Percentiles rank a stretch among this genome's conserved stretches.
Conservation (phyloP, 768 basidiomycete species). For the Calocybe gangraenosa region DNA sequence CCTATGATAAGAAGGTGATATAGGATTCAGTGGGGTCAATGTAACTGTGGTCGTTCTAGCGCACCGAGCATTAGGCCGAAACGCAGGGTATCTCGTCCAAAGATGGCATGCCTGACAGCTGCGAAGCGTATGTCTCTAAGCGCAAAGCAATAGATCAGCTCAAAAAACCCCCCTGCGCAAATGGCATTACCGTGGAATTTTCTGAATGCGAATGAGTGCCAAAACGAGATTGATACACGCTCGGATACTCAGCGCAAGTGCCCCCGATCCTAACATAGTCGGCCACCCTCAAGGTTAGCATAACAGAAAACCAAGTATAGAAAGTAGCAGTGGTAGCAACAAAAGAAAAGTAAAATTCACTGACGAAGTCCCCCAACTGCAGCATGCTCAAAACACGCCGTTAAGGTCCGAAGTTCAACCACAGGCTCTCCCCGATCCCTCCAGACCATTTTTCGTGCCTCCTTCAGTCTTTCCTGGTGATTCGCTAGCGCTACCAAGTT, state of each 20-base stretch:
- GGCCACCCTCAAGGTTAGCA: too few species aligned
- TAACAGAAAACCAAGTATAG: too few species aligned
- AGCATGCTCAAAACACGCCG: conserved; percentile 70
- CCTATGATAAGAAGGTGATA: conserved; percentile 31
- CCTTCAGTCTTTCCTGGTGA: conserved; percentile 69
- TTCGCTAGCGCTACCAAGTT: conserved; percentile 83
- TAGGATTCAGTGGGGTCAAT: background rate
- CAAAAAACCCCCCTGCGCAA: too few species aligned
- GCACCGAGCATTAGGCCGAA: conserved; percentile 89
- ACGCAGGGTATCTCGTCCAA: conserved; percentile 77
- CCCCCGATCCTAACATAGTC: conserved; percentile 60
- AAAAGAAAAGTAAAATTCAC: conserved; percentile 25
- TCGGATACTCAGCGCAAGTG: conserved; percentile 77
- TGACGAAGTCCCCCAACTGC: conserved; percentile 65
- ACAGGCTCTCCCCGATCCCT: conserved; percentile 75
- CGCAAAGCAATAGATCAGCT: too few species aligned
- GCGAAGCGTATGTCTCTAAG: conserved; percentile 58
- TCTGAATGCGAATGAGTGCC: conserved; percentile 67
- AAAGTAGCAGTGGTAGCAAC: too few species aligned
- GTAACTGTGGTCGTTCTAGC: too few species aligned
- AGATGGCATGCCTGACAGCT: conserved; percentile 75
- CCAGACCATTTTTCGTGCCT: conserved; percentile 80
- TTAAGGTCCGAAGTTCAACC: conserved; percentile 56
- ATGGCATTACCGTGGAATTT: conserved; percentile 59
- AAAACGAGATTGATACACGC: conserved; percentile 81